Evolutionary conservation across 192 early-diverging fungal species (phyloP), one percentile per base, ranked within the genome.

Genomic region (Haplosporangium gracile): DNA sequence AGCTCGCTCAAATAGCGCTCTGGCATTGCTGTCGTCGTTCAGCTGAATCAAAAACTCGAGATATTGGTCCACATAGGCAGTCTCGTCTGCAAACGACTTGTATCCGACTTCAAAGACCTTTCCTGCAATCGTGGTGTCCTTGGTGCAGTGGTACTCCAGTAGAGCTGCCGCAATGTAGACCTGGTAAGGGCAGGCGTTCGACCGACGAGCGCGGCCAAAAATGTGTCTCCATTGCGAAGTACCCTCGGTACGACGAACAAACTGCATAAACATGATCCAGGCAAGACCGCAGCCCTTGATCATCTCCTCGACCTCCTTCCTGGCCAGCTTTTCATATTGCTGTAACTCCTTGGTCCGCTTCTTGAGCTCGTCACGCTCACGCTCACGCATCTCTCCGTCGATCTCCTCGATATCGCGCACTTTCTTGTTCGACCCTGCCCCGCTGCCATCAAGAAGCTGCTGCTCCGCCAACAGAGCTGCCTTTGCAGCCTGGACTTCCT

Each of bases 91-190:
- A 89, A 97, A 97, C 2, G 82, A 76, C 84, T 98, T 98, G 75
- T 96, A 88, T 34, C 96, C 97, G n/a, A 95, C 80, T 82, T 97
- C 96, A 89, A 99, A 98, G 51, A 99, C 94, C 75, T 95, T 95
- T 43, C 95, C 96, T 1, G 97, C 98, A 72, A 98, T 92, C 2
- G 76, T 84, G 1, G 94, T 85, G 76, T 97, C 95, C 90, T 98
- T 98, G 69, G 93, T 96, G 75, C 94, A 93, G 82, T 98, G 95
- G 85, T 96, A 97, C 88, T 99, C 98, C 96, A 98, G 96, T 49
- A 97, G 80, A 15, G 97, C 98, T 75, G 88, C 53, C 2, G 77
- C 79, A 70, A 81, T 79, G 63, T 88, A 88, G 6, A 98, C 90
- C 79, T 98, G 97, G 81, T 96, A 94, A 8, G 95, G 96, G 53